Conservation (phyloP, 192 early-diverging fungal species). For the Powellomyces hirtus region DNA sequence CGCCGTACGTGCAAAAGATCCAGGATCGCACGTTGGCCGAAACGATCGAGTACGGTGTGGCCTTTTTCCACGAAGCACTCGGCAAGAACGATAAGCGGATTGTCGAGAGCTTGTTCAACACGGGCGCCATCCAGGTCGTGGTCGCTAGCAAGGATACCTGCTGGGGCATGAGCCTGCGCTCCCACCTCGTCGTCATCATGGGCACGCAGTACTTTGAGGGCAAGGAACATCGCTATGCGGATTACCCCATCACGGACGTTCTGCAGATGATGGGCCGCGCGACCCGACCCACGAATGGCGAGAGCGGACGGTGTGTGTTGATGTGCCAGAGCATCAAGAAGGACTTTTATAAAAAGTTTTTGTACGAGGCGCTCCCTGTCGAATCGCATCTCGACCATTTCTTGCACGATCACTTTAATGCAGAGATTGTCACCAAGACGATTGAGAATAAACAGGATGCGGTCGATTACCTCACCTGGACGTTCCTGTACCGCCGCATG, state of each 20-base stretch:
- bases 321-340: conserved; percentile 95
- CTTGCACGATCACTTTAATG: conserved; percentile 96
- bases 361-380: conserved; percentile 93
- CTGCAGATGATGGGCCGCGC: conserved; percentile 99
- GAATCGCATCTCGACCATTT: conserved; percentile 93
- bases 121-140: conserved; percentile 80
- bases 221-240: conserved; percentile 92
- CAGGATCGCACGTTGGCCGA: conserved; percentile 72
- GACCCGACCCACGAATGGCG: conserved; percentile 56
- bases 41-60: conserved; percentile 77
- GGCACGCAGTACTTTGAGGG: conserved; percentile 94
- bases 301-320: conserved; percentile 73
- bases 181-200: conserved; percentile 90
- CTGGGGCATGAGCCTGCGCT: conserved; percentile 83
- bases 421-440: conserved; percentile 91
- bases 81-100: conserved; percentile 67
- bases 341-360: conserved; percentile 97
- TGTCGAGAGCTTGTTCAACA: conserved; percentile 73
- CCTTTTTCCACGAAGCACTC: conserved; percentile 89
- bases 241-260: conserved; percentile 93
- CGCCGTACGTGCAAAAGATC: conserved; percentile 58
- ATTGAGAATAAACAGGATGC: conserved; percentile 98
- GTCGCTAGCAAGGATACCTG: conserved; percentile 88
- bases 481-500: conserved; percentile 95
- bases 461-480: conserved; percentile 99